A percentile compares a stretch with the other conserved stretches of the same genome.
phyloP scores from a whole-genome alignment of 1,284 basidiomycete genomes.

The Cystobasidium sp. region DNA sequence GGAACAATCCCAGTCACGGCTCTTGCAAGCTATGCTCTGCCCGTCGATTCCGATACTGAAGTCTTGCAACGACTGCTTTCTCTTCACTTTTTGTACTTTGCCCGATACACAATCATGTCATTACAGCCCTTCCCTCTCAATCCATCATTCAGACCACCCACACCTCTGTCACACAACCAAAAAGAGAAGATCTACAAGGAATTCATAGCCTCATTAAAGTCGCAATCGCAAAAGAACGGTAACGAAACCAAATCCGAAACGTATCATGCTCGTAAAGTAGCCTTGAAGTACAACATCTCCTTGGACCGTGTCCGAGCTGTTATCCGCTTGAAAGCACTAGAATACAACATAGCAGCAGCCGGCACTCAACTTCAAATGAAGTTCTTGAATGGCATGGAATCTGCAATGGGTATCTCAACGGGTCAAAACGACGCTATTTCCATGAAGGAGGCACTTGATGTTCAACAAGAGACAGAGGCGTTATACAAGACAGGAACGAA shows the following conservation, averaged over 20 bases:
- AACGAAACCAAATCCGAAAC: constrained; percentile 48
- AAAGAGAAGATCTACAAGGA: constrained; percentile 58
- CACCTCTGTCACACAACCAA: constrained; percentile 69
- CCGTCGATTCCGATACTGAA: background rate
- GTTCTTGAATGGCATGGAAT: constrained; percentile 44
- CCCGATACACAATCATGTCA: background rate
- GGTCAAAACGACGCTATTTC: constrained; percentile 17
- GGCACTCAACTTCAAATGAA: constrained; percentile 29
- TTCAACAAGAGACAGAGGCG: constrained; percentile 25
- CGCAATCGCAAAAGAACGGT: background rate
- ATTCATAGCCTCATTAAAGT: constrained; percentile 63
- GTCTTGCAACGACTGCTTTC: background rate
- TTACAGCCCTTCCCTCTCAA: constrained; percentile 75
- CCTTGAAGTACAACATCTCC: constrained; percentile 67
- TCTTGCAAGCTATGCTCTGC: background rate
- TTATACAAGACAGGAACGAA: constrained; percentile 19
- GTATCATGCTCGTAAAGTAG: constrained; percentile 67
- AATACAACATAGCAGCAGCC: constrained; percentile 54
- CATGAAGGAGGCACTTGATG: constrained; percentile 26
- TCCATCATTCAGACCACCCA: constrained; percentile 73
- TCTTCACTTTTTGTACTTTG: constrained; percentile 3
- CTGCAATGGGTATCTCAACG: constrained; percentile 29
- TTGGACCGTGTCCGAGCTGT: constrained; percentile 78
- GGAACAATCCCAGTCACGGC: too few species aligned
- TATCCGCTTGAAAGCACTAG: constrained; percentile 74